Evolutionary conservation across 2,329 filamentous ascomycete genomes (phyloP), one percentile per base, ranked within the genome.

Genomic region (Botrytis tulipae): DNA sequence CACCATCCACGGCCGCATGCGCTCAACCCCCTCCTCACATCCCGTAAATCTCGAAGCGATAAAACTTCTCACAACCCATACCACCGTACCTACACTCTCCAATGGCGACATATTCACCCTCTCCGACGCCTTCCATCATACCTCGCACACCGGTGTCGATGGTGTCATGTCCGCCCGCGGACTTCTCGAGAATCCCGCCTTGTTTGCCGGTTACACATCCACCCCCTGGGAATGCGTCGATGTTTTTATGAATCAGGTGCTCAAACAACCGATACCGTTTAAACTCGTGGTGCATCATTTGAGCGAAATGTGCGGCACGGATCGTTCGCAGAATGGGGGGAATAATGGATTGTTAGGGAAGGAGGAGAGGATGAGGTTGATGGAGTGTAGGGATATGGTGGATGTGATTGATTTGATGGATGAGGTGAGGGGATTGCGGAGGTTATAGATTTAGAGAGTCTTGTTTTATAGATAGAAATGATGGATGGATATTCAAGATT

Each of bases 111-210:
- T 92, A 32, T 92, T 91, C 77, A 86, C 88, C 44, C 83, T 91
- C 3, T 40, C 65, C 0, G 73, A 76, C 71, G 77, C 75, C 0
- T 61, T 40, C 6, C 22, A 62, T 4, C 60, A 62, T n/a, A 62
- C 60, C 2, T n/a, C 37, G 3, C 7, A 74, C 3, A 73, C 80
- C 44, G 82, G 85, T 59, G 87, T 85, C 0, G 29, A 70, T 5
- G 89, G 91, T 51, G 87, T 93, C 72, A 93, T 93, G 91, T 89
- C 91, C 32, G 91, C 91, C 12, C 86, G 91, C 66, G 91, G 90
- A 14, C 84, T 93, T 4, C 85, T 93, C 60, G 84, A 89, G 77
- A 92, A 93, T 81, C 91, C 91, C 2, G 88, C 89, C 5, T 82
- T 93, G 68, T 93, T 91, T 22, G 65, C 65, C 86, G 88, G 63